These are phyloP conservation scores for Trametes cingulata DNA, from an alignment of 768 basidiomycete genomes.

Conservation along the genomic window DNA sequence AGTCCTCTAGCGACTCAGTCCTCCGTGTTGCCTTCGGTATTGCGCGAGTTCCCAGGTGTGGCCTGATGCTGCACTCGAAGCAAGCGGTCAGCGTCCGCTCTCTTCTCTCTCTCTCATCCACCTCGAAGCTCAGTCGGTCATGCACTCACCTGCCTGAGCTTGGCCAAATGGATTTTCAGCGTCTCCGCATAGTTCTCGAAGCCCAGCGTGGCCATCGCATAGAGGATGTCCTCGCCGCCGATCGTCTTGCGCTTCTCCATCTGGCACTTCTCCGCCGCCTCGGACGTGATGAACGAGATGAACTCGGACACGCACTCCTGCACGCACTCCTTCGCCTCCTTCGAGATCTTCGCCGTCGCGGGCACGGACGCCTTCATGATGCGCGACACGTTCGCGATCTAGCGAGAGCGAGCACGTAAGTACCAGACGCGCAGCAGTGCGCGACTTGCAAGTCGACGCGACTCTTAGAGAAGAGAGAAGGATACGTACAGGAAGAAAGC, in stretches of 20 bases:
- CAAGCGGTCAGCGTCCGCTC: background rate
- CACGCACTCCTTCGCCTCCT: constrained; percentile 98
- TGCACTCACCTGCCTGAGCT: constrained; percentile 71
- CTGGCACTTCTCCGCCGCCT: constrained; percentile 93
- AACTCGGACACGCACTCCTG: constrained; percentile 99
- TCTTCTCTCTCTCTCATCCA: background rate
- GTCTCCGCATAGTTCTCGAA: constrained; percentile 95
- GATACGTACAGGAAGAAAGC: constrained; percentile 81
- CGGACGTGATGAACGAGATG: constrained; percentile 96
- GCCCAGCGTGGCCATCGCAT: constrained; percentile 90
- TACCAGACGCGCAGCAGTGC: background rate
- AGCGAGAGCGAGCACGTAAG: background rate
- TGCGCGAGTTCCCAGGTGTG: constrained; percentile 13
- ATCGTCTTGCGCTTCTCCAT: constrained; percentile 98
- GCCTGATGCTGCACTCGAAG: constrained; percentile 10
- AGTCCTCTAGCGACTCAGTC: background rate
- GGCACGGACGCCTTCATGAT: constrained; percentile 96
- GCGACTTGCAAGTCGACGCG: background rate
- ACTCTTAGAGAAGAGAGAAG: too few species aligned
- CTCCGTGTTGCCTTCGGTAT: constrained; percentile 3
- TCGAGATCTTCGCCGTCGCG: constrained; percentile 90
- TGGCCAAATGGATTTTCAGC: constrained; percentile 88
- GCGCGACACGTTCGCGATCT: constrained; percentile 98
- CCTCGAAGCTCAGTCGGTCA: too few species aligned
- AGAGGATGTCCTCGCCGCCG: constrained; percentile 94